Evolutionary conservation across 371 early-diverging fungal species (phyloP), one percentile per base, ranked within the genome.

Genomic region (Apophysomyces ossiformis): DNA sequence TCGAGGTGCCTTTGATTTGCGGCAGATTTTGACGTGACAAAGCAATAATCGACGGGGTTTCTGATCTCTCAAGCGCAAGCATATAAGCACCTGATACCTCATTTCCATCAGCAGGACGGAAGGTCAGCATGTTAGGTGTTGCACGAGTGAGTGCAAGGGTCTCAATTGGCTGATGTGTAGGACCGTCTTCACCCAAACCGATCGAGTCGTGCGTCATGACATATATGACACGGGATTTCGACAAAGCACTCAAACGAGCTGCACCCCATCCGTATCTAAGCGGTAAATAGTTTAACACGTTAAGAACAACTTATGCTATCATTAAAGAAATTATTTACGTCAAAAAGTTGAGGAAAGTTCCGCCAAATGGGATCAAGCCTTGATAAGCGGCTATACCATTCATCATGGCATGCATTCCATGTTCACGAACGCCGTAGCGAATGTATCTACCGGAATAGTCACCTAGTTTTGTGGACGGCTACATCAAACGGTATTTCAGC

Each of bases 181-280:
- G 99, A 5, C 99, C 99, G 79, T 99, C 99, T 82, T 99, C 99
- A 74, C 93, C 93, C 37, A 98, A 87, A 71, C 98, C 99, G 70
- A 99, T 97, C 35, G 99, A 98, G 86, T 99, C 99, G 89, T 99
- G 99, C 60, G 99, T 99, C 94, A 97, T 94, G 75, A 99, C 91
- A 86, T 97, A 97, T 68, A 98, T 73, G 57, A 96, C 93, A 43
- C 93, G 96, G 63, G 92, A 87, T 43, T 92, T 85, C 58, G 95
- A 90, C 59, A 99, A 81, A 12, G 98, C 96, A 64, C 93, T 87
- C 57, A 99, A 85, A 78, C 99, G 95, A 43, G 96, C 88, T 57
- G 99, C 92, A 47, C 97, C 96, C 69, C 83, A 85, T 58, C 90
- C 91, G 68, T 92, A 92, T 69, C 67, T 50, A 21, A 7, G 1